phyloP scores from a whole-genome alignment of 2,329 filamentous ascomycete genomes.

The Trichophyton rubrum region DNA sequence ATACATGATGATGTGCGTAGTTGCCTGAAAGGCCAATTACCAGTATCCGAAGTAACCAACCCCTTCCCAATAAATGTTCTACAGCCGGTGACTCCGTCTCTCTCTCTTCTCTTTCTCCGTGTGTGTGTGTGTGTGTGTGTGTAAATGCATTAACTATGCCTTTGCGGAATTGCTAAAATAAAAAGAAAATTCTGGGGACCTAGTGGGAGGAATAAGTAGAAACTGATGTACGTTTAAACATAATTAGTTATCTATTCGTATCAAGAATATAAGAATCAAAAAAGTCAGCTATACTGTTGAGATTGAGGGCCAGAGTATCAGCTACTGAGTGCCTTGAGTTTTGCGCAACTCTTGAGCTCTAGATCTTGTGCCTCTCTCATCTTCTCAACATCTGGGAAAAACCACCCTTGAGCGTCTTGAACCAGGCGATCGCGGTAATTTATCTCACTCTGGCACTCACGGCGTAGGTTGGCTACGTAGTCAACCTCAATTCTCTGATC shows the following conservation, averaged over 20 bases:
- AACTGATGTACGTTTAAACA: background rate
- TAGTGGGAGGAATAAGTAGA: no score
- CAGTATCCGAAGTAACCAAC: no score
- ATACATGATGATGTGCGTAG: no score
- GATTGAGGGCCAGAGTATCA: background rate
- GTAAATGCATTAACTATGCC: no score
- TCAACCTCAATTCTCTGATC: conserved; percentile 66
- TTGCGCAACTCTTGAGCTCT: conserved; percentile 48
- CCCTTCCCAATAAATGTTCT: no score
- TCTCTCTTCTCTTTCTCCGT: no score
- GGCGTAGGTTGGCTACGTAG: conserved; percentile 54
- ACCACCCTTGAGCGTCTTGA: conserved; percentile 76
- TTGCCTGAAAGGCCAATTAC: no score
- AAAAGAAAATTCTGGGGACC: background rate
- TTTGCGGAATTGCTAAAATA: background rate
- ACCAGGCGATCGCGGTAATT: conserved; percentile 52
- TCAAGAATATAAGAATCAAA: background rate
- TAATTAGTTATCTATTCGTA: background rate
- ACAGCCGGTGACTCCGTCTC: no score
- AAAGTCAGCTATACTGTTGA: background rate
- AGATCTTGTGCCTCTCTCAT: conserved; percentile 56
- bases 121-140: no score
- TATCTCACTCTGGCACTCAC: conserved; percentile 64
- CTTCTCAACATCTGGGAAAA: conserved; percentile 67
- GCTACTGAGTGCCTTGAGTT: conserved; percentile 30